These are phyloP conservation scores for Scheffersomyces coipomensis DNA, from an alignment of 805 yeast species.

Conservation along the genomic window DNA sequence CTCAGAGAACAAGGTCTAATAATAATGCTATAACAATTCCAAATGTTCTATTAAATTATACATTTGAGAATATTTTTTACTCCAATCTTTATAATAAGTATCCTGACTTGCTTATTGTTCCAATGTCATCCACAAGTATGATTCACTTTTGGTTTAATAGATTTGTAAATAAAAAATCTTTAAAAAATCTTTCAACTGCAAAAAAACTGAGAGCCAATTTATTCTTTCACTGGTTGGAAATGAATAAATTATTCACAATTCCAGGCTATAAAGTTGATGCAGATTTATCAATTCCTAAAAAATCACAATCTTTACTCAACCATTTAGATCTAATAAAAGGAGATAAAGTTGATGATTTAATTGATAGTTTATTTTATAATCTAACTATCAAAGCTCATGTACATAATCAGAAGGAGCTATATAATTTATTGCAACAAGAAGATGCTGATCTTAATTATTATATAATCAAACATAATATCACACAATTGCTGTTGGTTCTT, in stretches of 20 bases:
- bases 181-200: conserved; percentile 1
- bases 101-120: conserved; percentile 21
- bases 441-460: conserved; percentile 20
- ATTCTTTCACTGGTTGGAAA: conserved; percentile 8
- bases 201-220: conserved; percentile 5
- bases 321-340: conserved; percentile 7
- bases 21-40: conserved; percentile 35
- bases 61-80: conserved; percentile 37
- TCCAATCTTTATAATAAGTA: conserved; percentile 19
- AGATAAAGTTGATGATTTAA: conserved; percentile 37
- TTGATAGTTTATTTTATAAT: conserved; percentile 38
- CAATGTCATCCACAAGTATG: conserved; percentile 36
- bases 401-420: conserved; percentile 16
- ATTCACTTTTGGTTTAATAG: conserved; percentile 38
- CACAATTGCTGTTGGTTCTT: conserved; percentile 16
- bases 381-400: conserved; percentile 21
- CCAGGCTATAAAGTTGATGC: conserved; percentile 5
- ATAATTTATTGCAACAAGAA: conserved; percentile 12
- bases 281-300: conserved; percentile 2
- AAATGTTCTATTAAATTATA: conserved; percentile 33
- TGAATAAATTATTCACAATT: conserved; percentile 1
- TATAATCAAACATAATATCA: conserved; percentile 16
- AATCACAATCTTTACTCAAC: conserved; percentile 2
- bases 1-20: conserved; percentile 38
- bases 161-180: conserved; percentile 14